phyloP scores from a whole-genome alignment of 306 rosid species.

The Inga leiocalycina region DNA sequence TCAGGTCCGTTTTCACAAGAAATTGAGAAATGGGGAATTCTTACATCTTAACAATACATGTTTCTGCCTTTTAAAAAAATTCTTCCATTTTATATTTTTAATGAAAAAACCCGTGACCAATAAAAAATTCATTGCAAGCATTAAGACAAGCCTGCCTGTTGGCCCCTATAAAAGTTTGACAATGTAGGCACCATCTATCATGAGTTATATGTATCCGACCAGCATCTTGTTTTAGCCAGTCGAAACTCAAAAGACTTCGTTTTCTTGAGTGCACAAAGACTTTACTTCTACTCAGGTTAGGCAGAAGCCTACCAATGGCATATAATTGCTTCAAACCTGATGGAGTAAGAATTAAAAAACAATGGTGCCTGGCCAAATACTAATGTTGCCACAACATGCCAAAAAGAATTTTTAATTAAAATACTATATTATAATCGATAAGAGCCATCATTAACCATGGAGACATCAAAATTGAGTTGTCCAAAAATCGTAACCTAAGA shows the following conservation, averaged over 20 bases:
- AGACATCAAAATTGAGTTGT: slow-evolving; percentile 19
- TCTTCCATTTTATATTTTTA: background rate
- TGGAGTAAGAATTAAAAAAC: background rate
- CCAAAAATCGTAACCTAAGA: background rate
- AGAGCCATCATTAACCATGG: background rate
- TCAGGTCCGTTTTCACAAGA: background rate
- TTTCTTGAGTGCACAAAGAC: background rate
- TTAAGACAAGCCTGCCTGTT: background rate
- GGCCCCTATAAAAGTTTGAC: background rate
- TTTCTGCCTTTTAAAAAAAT: background rate
- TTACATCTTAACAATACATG: background rate
- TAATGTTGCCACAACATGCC: background rate
- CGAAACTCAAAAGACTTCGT: background rate
- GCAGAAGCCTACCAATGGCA: background rate
- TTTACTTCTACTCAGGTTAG: slow-evolving; percentile 14
- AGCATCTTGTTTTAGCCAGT: background rate
- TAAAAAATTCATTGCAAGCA: background rate
- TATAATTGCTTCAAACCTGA: slow-evolving; percentile 4
- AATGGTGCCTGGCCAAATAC: background rate
- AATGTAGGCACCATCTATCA: slow-evolving; percentile 9
- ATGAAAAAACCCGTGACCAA: background rate
- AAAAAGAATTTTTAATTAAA: background rate
- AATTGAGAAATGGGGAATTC: background rate
- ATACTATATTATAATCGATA: background rate
- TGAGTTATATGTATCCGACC: background rate